These are phyloP conservation scores for Styphnolobium japonicum DNA, from an alignment of 306 rosid genomes.

Conservation along the genomic window DNA sequence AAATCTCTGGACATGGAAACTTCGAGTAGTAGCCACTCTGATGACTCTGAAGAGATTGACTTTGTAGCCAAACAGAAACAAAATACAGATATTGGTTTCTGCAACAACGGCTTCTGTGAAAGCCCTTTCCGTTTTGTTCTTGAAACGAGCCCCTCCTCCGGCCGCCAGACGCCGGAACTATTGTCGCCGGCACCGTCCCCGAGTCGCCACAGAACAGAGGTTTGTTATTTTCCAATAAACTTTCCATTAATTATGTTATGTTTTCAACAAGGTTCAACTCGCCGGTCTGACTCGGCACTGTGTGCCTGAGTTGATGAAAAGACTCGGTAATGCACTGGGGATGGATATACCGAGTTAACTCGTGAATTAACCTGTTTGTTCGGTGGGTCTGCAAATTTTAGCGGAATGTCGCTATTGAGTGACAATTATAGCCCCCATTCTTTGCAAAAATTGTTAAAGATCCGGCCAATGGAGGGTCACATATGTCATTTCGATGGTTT, in stretches of 20 bases:
- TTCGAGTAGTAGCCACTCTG: slow-evolving; percentile 40
- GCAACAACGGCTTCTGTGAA: slow-evolving; percentile 40
- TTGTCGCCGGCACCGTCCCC: slow-evolving; percentile 58
- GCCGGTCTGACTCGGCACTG: background rate
- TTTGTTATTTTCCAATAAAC: slow-evolving; percentile 30
- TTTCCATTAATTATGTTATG: background rate
- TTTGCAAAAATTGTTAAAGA: background rate
- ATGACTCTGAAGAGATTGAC: slow-evolving; percentile 34
- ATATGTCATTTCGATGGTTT: slow-evolving; percentile 29
- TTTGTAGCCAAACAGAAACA: slow-evolving; percentile 22
- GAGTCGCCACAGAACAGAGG: slow-evolving; percentile 50
- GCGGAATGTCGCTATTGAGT: slow-evolving; percentile 24
- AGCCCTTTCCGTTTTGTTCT: slow-evolving; percentile 89
- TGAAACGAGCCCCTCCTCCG: slow-evolving; percentile 44
- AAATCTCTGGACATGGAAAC: slow-evolving; percentile 50
- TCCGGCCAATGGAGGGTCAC: slow-evolving; percentile 19
- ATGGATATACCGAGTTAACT: slow-evolving; percentile 1
- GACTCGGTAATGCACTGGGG: background rate
- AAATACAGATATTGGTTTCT: slow-evolving; percentile 12
- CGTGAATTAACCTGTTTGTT: slow-evolving; percentile 8
- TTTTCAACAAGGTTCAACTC: background rate
- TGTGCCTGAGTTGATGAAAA: background rate
- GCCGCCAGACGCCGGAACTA: slow-evolving; percentile 71
- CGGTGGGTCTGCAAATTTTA: slow-evolving; percentile 17
- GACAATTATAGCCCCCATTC: slow-evolving; percentile 13